phyloP scores from a whole-genome alignment of 1,284 basidiomycete genomes.

The Rhizoctonia solani region DNA sequence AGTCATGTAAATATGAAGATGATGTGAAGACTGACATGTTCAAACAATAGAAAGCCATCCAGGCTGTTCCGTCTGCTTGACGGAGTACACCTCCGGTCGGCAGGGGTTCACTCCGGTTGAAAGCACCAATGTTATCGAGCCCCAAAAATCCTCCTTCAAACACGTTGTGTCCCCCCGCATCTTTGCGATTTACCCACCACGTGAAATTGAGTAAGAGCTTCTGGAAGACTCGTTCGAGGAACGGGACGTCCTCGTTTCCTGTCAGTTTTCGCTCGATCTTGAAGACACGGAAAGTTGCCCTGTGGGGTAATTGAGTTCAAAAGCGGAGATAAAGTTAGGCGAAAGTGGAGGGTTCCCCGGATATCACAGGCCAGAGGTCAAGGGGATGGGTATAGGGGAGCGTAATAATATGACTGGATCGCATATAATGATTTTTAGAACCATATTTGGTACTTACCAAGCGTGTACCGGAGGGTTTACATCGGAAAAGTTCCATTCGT shows the following conservation, averaged over 20 bases:
- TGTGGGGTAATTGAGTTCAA: conserved; percentile 43
- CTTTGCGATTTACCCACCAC: conserved; percentile 99
- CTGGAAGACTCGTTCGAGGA: conserved; percentile 98
- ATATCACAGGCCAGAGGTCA: too few relatives aligned
- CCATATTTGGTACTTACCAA: conserved; percentile 57
- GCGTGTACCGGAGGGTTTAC: conserved; percentile 98
- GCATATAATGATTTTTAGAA: background rate
- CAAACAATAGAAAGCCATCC: conserved; percentile 99
- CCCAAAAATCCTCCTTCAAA: conserved; percentile 99
- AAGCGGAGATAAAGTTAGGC: conserved; percentile 10
- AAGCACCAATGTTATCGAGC: conserved; percentile 96
- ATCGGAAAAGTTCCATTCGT: conserved; percentile 98
- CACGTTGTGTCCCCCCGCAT: conserved; percentile 90
- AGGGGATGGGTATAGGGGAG: background rate
- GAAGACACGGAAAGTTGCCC: conserved; percentile 96
- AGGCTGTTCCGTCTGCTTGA: conserved; percentile 96
- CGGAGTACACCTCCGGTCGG: conserved; percentile 91
- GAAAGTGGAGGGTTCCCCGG: conserved; percentile 1
- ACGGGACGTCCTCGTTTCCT: conserved; percentile 86
- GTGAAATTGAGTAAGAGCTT: conserved; percentile 97
- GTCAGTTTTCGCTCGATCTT: conserved; percentile 97
- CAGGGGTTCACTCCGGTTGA: conserved; percentile 95
- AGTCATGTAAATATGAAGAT: background rate
- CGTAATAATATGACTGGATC: background rate
- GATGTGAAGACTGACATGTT: conserved; percentile 72